A percentile compares a stretch with the other conserved stretches of the same genome.
phyloP scores from a whole-genome alignment of 768 basidiomycete species.

The Trichaptum fuscoviolaceum region DNA sequence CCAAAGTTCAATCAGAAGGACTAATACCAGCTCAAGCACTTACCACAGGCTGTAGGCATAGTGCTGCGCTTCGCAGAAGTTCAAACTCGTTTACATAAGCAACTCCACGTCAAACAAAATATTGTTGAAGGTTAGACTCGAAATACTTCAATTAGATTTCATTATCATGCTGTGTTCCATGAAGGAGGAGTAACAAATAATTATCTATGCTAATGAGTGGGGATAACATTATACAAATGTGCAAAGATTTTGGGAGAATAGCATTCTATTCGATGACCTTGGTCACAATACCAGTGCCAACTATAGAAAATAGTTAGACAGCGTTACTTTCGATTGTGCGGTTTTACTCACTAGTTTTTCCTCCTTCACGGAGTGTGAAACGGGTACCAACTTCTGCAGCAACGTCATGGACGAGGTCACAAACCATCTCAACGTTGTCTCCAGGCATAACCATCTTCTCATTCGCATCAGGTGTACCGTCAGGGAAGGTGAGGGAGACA shows the following conservation, averaged over 20 bases:
- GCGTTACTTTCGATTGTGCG: conserved; percentile 7
- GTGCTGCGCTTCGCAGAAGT: too few relatives aligned
- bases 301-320: conserved; percentile 31
- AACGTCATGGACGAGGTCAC: conserved; percentile 76
- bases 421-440: conserved; percentile 93
- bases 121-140: too few relatives aligned
- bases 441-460: conserved; percentile 99
- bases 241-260: not conserved
- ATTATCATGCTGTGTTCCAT: not conserved
- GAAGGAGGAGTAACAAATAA: not conserved
- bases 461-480: conserved; percentile 69
- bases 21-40: too few relatives aligned
- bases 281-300: conserved; percentile 93
- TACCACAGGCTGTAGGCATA: too few relatives aligned
- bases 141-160: not conserved
- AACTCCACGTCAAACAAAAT: too few relatives aligned
- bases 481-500: conserved; percentile 77
- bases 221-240: conserved; percentile 15
- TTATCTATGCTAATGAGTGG: conserved; percentile 10
- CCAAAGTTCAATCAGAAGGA: too few relatives aligned
- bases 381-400: conserved; percentile 86
- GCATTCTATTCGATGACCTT: conserved; percentile 58
- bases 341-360: conserved; percentile 70
- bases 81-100: too few relatives aligned
- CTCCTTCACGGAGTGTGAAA: conserved; percentile 93